Base-by-base conservation (phyloP, 2,329 filamentous ascomycete genomes). In the Aspergillus aculeatinus region DNA sequence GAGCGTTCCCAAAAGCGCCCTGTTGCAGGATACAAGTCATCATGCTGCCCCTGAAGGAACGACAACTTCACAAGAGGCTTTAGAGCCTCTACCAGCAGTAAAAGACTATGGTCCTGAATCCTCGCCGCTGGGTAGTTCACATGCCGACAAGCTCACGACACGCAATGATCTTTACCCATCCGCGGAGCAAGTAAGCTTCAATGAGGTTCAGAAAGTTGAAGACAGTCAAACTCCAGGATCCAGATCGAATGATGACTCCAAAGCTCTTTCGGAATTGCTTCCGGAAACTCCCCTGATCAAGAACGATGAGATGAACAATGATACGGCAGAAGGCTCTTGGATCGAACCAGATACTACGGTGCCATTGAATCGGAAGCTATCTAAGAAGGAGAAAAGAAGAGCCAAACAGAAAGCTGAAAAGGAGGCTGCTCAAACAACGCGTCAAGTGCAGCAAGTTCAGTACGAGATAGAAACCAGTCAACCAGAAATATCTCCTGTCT, bases 331-430 rank as follows among this genome's bases (percentile, higher is more conserved):
- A 55, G 50, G 48, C 29, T 42, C 51, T 59, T 14, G 58, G 51
- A 21, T 55, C 2, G 51, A 60, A 39, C 50, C 61, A 7, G 61
- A 59, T 25, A 19, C 56, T 10, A 50, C 53, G 12, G 60, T 59
- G 7, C 42, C 66, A 12, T 23, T 65, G 33, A 62, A 64, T 35
- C 64, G 65, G 65, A 72, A 74, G 55, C 55, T 67, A 11, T 72
- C 70, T 51, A 77, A 77, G 64, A 78, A 77, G 58, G 69, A 76
- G 67, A 72, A 78, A 59, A 68, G 58, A 54, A 74, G 68, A 57
- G 68, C 69, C 25, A 70, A 72, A 65, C 70, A 74, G 51, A 66
- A 69, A 42, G 61, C 52, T 16, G 64, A 67, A 27, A 44, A 64
- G 54, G 62, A 60, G 21, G 12, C 55, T 35, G 19, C 48, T 25